Conservation (phyloP, 2,329 filamentous ascomycete species). For the Hypoxylon sp. region DNA sequence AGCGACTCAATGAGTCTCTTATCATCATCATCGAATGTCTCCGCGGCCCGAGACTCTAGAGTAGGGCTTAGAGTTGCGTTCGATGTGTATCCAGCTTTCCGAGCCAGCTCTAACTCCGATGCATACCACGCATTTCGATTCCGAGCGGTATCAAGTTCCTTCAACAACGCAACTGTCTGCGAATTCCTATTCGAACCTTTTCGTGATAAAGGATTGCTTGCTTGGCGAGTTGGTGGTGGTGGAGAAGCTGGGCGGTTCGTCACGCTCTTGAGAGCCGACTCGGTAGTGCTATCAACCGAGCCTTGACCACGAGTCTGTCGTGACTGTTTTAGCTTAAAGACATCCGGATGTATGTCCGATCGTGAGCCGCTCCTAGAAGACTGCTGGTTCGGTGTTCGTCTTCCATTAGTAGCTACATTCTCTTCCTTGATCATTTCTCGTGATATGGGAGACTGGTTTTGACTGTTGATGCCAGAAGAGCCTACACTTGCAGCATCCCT, state of each 20-base stretch:
- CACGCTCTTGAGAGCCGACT: slow-evolving; percentile 59
- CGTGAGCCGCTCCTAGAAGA: slow-evolving; percentile 49
- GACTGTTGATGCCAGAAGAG: slow-evolving; percentile 50
- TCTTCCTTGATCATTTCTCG: slow-evolving; percentile 58
- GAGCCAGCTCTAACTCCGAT: slow-evolving; percentile 89
- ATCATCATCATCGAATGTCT: slow-evolving; percentile 90
- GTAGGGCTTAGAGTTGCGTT: slow-evolving; percentile 74
- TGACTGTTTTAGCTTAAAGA: slow-evolving; percentile 54
- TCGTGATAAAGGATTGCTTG: slow-evolving; percentile 66
- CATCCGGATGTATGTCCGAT: slow-evolving; percentile 48
- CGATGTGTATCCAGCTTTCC: slow-evolving; percentile 86
- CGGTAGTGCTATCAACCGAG: slow-evolving; percentile 74
- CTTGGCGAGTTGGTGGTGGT: slow-evolving; percentile 64
- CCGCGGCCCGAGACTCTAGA: slow-evolving; percentile 77
- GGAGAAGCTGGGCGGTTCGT: slow-evolving; percentile 62
- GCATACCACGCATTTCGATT: slow-evolving; percentile 97
- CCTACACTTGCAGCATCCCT: slow-evolving; percentile 46
- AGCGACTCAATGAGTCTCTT: slow-evolving; percentile 91
- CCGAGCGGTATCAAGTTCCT: slow-evolving; percentile 85
- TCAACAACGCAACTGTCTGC: slow-evolving; percentile 77
- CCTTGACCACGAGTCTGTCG: slow-evolving; percentile 68
- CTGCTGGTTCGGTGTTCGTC: slow-evolving; percentile 69
- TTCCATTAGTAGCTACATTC: slow-evolving; percentile 64
- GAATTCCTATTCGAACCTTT: slow-evolving; percentile 68
- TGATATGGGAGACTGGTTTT: slow-evolving; percentile 54